Evolutionary conservation across 257 asterid genomes (phyloP).

Genomic region (Solanum appendiculatum): DNA sequence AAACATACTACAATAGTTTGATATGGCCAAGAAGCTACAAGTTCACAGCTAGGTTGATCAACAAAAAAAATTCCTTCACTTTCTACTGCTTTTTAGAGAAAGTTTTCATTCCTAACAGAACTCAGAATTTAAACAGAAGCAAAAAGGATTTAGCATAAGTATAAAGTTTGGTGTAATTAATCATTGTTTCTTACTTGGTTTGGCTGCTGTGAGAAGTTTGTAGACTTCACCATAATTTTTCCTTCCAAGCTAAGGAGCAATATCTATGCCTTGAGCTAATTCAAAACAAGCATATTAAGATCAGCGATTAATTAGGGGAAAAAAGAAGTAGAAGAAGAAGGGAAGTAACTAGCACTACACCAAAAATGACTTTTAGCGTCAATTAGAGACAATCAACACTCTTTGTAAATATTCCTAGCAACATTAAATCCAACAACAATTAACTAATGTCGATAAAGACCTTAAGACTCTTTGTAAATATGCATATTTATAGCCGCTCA

Average conservation of each 20-base stretch:
- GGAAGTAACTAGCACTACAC: not conserved
- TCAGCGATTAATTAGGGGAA: not conserved
- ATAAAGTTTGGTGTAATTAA: not conserved
- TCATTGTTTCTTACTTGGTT: not conserved
- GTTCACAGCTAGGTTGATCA: not conserved
- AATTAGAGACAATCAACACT: no score
- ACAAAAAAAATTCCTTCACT: not conserved
- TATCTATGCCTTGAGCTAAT: not conserved
- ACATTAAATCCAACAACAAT: no score
- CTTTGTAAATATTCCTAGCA: no score
- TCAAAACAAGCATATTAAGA: not conserved
- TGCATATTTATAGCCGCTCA: not conserved
- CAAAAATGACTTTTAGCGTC: no score
- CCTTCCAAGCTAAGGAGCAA: not conserved
- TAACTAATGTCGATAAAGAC: no score
- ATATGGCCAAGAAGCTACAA: not conserved
- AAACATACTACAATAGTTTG: no score
- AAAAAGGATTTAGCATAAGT: not conserved
- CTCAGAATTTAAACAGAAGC: not conserved
- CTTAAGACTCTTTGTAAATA: not conserved
- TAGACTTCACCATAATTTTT: not conserved
- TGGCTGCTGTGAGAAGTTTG: not conserved
- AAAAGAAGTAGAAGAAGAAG: not conserved
- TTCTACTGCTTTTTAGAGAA: not conserved
- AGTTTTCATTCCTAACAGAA: not conserved